Conservation (phyloP, 768 basidiomycete genomes). For the Floccularia luteovirens region DNA sequence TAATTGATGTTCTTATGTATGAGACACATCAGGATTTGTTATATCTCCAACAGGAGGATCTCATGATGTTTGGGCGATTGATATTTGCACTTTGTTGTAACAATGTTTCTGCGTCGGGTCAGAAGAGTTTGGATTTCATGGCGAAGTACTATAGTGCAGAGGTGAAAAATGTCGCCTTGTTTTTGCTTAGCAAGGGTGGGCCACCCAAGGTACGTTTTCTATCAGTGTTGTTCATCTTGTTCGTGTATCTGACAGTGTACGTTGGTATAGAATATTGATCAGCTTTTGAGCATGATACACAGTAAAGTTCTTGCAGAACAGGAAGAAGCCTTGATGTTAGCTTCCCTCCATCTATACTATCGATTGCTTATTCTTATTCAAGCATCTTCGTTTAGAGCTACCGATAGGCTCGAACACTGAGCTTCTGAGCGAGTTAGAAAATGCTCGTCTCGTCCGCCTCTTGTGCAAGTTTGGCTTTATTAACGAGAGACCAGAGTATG, state of each 20-base stretch:
- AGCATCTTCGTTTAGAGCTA: slow-evolving; percentile 39
- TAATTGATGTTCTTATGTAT: slow-evolving; percentile 79
- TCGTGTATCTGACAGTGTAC: slow-evolving; percentile 1
- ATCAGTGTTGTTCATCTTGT: background rate
- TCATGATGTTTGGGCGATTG: slow-evolving; percentile 79
- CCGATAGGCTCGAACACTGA: slow-evolving; percentile 80
- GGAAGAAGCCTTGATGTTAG: slow-evolving; percentile 76
- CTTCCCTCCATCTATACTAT: slow-evolving; percentile 1
- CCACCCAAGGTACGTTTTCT: slow-evolving; percentile 47
- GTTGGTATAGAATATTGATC: slow-evolving; percentile 55
- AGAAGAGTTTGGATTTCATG: slow-evolving; percentile 71
- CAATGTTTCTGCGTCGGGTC: slow-evolving; percentile 54
- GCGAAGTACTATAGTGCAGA: slow-evolving; percentile 71
- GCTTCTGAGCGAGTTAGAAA: slow-evolving; percentile 85
- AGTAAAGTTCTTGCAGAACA: slow-evolving; percentile 69
- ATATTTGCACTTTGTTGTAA: slow-evolving; percentile 74
- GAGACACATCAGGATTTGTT: slow-evolving; percentile 57
- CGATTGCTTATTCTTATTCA: background rate
- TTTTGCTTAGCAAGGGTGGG: slow-evolving; percentile 65
- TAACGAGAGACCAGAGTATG: slow-evolving; percentile 97
- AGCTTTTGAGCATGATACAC: slow-evolving; percentile 76
- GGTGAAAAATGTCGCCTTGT: slow-evolving; percentile 73
- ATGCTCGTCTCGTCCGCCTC: slow-evolving; percentile 83
- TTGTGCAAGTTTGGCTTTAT: slow-evolving; percentile 96
- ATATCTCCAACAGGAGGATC: slow-evolving; percentile 79